phyloP scores from a whole-genome alignment of 2,329 filamentous ascomycete genomes.

The Paramyrothecium sp. region DNA sequence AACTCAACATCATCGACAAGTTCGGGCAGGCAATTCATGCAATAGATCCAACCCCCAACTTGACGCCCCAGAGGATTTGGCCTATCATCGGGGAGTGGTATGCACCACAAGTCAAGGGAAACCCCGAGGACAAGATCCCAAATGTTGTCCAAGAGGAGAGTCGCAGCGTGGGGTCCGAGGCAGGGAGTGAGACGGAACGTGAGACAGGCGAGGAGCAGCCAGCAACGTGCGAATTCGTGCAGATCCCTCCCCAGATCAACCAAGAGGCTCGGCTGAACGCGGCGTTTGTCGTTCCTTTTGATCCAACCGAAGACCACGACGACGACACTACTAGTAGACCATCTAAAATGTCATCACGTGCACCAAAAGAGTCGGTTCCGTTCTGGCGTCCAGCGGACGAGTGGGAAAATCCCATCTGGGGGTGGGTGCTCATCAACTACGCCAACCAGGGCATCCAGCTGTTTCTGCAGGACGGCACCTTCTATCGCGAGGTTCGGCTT shows the following conservation, averaged over 20 bases:
- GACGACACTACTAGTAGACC: neutral
- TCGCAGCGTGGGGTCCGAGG: conserved; percentile 14
- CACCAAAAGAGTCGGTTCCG: no score
- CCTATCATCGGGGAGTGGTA: conserved; percentile 34
- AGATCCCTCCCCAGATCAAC: conserved; percentile 40
- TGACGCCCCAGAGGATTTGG: conserved; percentile 15
- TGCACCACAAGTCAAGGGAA: no score
- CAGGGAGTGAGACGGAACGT: neutral
- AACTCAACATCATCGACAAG: conserved; percentile 4
- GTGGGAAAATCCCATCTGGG: conserved; percentile 40
- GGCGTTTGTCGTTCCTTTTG: conserved; percentile 21
- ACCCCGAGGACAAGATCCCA: conserved; percentile 19
- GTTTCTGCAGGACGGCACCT: conserved; percentile 36
- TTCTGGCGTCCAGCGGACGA: conserved; percentile 18
- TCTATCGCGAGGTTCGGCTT: conserved; percentile 40
- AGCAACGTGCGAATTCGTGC: conserved; percentile 30
- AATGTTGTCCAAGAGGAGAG: conserved; percentile 13
- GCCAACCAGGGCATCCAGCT: conserved; percentile 39
- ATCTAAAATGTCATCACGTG: neutral
- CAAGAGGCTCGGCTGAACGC: conserved; percentile 34
- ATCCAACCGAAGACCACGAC: neutral
- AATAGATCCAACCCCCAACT: conserved; percentile 24
- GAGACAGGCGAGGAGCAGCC: conserved; percentile 3
- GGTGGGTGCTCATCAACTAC: conserved; percentile 41
- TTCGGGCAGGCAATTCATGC: conserved; percentile 9